Evolutionary conservation across 805 yeast genomes (phyloP).

Genomic region (Zygotorulaspora sp.): DNA sequence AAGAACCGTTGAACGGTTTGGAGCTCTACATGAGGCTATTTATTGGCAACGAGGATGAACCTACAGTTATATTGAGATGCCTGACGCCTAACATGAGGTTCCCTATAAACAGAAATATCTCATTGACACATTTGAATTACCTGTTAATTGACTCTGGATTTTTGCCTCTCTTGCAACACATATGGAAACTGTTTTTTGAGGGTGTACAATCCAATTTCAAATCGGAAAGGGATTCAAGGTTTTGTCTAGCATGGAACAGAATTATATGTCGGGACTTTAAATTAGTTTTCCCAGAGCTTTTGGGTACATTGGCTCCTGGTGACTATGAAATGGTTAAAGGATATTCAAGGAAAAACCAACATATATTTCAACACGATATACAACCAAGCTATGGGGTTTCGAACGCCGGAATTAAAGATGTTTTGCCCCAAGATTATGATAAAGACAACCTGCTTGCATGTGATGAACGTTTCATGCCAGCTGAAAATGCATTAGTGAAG

Average conservation of each 20-base stretch:
- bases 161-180: conserved; percentile 19
- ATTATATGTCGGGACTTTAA: conserved; percentile 29
- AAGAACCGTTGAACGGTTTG: conserved; percentile 14
- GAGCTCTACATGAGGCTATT: conserved; percentile 28
- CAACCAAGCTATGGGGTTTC: neutral
- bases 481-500: neutral
- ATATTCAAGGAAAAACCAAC: conserved; percentile 7
- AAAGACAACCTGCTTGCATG: conserved; percentile 14
- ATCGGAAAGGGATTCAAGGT: conserved; percentile 4
- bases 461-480: conserved; percentile 9
- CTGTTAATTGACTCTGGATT: conserved; percentile 21
- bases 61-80: conserved; percentile 25
- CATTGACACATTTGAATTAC: conserved; percentile 24
- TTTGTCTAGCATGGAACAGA: conserved; percentile 30
- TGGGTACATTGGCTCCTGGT: conserved; percentile 23
- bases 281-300: conserved; percentile 27
- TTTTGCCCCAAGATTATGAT: neutral
- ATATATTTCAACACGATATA: neutral
- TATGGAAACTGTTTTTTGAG: conserved; percentile 21
- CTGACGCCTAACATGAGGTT: conserved; percentile 28
- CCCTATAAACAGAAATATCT: conserved; percentile 29
- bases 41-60: conserved; percentile 22
- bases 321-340: conserved; percentile 24
- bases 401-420: neutral
- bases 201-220: neutral